Conservation (phyloP, 805 yeast genomes). For the Ogataea paraovalis region DNA sequence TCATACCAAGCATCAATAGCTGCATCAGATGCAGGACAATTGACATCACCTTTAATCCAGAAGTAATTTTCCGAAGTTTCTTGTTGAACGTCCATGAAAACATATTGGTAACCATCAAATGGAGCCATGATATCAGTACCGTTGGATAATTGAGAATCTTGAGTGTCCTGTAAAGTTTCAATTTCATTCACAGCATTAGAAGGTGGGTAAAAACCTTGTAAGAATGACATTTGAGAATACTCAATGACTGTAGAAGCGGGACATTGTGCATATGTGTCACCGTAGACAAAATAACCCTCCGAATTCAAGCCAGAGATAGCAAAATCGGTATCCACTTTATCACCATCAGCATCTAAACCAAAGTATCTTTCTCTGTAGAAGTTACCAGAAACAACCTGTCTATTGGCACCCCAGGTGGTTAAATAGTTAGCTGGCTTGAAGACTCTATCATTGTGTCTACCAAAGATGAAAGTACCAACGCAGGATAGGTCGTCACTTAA, state of each 20-base stretch:
- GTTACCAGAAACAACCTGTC: slow-evolving; percentile 36
- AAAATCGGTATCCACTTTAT: slow-evolving; percentile 26
- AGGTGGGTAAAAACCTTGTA: slow-evolving; percentile 48
- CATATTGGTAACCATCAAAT: slow-evolving; percentile 44
- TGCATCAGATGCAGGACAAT: slow-evolving; percentile 36
- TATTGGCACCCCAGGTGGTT: slow-evolving; percentile 40
- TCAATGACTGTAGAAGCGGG: slow-evolving; percentile 36
- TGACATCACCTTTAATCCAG: slow-evolving; percentile 39
- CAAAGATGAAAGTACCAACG: slow-evolving; percentile 43
- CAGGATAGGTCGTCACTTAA: slow-evolving; percentile 24
- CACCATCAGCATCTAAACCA: slow-evolving; percentile 28
- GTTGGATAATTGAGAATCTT: slow-evolving; percentile 35
- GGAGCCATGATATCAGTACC: slow-evolving; percentile 38
- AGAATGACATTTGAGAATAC: slow-evolving; percentile 39
- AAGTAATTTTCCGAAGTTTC: slow-evolving; percentile 35
- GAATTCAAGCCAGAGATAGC: slow-evolving; percentile 30
- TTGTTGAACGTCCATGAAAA: slow-evolving; percentile 35
- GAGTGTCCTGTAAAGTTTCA: slow-evolving; percentile 19
- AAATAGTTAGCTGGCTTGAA: slow-evolving; percentile 41
- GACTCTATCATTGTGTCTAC: slow-evolving; percentile 47
- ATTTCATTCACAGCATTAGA: slow-evolving; percentile 26
- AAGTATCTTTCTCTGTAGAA: slow-evolving; percentile 42
- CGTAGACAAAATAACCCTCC: slow-evolving; percentile 34
- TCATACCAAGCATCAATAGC: slow-evolving; percentile 31
- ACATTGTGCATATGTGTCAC: slow-evolving; percentile 36